Conservation (phyloP, 2,329 filamentous ascomycete genomes). For the Thelonectria discophora region DNA sequence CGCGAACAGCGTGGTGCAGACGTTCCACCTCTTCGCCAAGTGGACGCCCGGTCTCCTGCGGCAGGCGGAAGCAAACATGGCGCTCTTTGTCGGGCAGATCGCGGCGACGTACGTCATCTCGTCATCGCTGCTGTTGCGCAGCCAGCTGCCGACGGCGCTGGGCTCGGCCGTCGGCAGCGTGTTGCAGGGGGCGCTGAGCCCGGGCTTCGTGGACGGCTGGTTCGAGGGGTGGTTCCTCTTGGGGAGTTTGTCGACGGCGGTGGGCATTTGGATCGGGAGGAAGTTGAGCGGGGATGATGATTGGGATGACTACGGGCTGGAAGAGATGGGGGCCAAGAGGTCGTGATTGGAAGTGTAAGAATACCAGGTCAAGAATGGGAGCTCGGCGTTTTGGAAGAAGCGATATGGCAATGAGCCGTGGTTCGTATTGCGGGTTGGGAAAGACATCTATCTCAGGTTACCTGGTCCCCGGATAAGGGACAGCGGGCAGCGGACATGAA, state of each 20-base stretch:
- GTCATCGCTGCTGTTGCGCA: slow-evolving; percentile 77
- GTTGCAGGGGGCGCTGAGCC: slow-evolving; percentile 75
- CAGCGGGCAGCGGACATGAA: not conserved
- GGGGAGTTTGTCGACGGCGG: slow-evolving; percentile 70
- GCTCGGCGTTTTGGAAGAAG: slow-evolving; percentile 14
- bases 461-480: not conserved
- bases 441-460: not conserved
- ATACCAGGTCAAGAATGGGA: slow-evolving; percentile 4
- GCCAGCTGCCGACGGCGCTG: slow-evolving; percentile 80
- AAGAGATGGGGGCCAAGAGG: slow-evolving; percentile 78
- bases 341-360: slow-evolving; percentile 46
- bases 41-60: slow-evolving; percentile 77
- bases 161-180: slow-evolving; percentile 81
- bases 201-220: slow-evolving; percentile 73
- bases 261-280: slow-evolving; percentile 78
- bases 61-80: slow-evolving; percentile 79
- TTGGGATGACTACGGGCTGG: slow-evolving; percentile 67
- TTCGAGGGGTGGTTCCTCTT: slow-evolving; percentile 88
- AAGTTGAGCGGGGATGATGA: slow-evolving; percentile 67
- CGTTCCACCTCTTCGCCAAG: slow-evolving; percentile 80
- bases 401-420: not conserved
- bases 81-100: slow-evolving; percentile 81
- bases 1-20: slow-evolving; percentile 85
- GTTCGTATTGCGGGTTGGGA: slow-evolving; percentile 5
- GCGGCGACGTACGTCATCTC: slow-evolving; percentile 87